Percentiles rank a stretch among this genome's conserved stretches.
These are phyloP conservation scores for Macadamia integrifolia DNA, from an alignment of 164 flowering plant species.

Conservation along the genomic window DNA sequence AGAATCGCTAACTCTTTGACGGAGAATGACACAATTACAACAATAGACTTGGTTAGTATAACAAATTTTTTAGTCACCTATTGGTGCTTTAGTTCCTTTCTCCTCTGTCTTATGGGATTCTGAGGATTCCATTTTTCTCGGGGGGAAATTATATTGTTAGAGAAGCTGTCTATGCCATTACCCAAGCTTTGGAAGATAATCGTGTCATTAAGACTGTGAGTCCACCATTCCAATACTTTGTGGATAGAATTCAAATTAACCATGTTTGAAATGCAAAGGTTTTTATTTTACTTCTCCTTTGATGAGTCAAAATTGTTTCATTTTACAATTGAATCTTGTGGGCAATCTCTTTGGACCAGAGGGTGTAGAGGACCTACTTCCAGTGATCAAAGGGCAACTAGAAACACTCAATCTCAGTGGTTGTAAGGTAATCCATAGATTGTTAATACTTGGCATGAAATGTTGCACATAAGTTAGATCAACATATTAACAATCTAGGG, in stretches of 20 bases:
- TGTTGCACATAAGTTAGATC: too few species aligned
- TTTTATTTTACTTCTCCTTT: too few species aligned
- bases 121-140: slow-evolving; percentile 40
- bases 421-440: slow-evolving; percentile 70
- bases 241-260: background rate
- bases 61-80: background rate
- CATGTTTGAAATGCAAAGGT: background rate
- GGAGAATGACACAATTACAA: slow-evolving; percentile 62
- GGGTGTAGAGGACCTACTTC: slow-evolving; percentile 76
- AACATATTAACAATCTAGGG: background rate
- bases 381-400: slow-evolving; percentile 84
- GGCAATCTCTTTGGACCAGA: slow-evolving; percentile 96
- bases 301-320: slow-evolving; percentile 5
- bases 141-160: slow-evolving; percentile 91
- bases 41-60: slow-evolving; percentile 67
- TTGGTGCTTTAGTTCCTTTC: background rate
- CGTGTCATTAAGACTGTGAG: slow-evolving; percentile 60
- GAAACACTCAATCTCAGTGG: slow-evolving; percentile 88
- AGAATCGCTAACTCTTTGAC: slow-evolving; percentile 79
- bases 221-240: background rate
- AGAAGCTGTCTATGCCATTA: slow-evolving; percentile 55
- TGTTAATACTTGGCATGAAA: too few species aligned
- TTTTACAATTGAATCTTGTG: slow-evolving; percentile 69
- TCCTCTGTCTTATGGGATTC: background rate
- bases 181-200: slow-evolving; percentile 77